These are phyloP conservation scores for Rhizopogon rudus DNA, from an alignment of 768 basidiomycete genomes.

Conservation along the genomic window DNA sequence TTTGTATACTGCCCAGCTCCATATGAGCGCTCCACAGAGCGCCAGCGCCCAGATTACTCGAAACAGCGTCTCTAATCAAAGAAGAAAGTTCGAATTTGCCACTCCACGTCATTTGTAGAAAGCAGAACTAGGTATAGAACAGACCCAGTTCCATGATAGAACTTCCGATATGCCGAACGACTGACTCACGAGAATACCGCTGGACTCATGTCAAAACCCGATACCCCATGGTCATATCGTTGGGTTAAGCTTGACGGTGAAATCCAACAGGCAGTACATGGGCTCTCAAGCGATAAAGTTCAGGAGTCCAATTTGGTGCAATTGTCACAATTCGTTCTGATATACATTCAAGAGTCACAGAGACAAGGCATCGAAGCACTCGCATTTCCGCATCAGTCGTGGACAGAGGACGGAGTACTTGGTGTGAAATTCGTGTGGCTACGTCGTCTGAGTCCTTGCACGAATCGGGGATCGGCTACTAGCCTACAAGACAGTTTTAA, in stretches of 20 bases:
- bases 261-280: not conserved
- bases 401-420: not conserved
- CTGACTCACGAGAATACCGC: too few relatives aligned
- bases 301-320: too few relatives aligned
- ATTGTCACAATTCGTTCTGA: not conserved
- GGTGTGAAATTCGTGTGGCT: not conserved
- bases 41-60: not conserved
- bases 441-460: not conserved
- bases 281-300: too few relatives aligned
- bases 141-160: not conserved
- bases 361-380: not conserved
- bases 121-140: not conserved
- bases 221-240: not conserved
- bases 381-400: not conserved
- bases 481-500: not conserved
- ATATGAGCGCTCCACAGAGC: not conserved
- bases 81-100: not conserved
- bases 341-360: not conserved
- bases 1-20: not conserved
- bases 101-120: not conserved
- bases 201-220: not conserved
- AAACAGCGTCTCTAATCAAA: too few relatives aligned
- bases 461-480: not conserved
- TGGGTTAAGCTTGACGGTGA: not conserved
- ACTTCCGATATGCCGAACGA: not conserved